These are phyloP conservation scores for Linnemannia elongata DNA, from an alignment of 192 early-diverging fungal species.

Conservation along the genomic window DNA sequence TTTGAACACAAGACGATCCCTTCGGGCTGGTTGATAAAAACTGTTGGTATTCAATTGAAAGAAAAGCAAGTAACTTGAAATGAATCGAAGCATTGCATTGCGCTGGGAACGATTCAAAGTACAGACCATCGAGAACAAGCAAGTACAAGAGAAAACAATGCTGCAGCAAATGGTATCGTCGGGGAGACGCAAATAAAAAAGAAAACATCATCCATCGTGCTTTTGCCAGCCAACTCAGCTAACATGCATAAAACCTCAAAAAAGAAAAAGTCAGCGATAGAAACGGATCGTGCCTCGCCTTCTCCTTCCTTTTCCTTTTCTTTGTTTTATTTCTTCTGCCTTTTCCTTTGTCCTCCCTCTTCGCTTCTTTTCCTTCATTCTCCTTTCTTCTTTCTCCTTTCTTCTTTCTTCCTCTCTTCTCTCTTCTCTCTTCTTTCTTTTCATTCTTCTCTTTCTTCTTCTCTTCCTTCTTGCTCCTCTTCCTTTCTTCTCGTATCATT, in stretches of 20 bases:
- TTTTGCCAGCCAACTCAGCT: too few relatives aligned
- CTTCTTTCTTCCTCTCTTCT: not conserved
- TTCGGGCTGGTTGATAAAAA: not conserved
- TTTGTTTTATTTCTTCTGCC: not conserved
- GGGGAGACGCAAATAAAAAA: too few relatives aligned
- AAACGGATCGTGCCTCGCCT: conserved; percentile 1
- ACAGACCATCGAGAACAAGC: too few relatives aligned
- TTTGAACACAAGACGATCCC: conserved; percentile 6
- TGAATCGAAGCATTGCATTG: too few relatives aligned
- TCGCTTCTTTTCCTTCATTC: not conserved
- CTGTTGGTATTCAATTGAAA: too few relatives aligned
- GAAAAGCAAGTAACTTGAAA: too few relatives aligned
- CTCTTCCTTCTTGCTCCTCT: not conserved
- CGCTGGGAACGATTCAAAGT: too few relatives aligned
- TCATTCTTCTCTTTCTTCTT: not conserved
- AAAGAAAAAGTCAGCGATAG: not conserved
- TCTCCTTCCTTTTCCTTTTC: not conserved
- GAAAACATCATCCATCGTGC: too few relatives aligned
- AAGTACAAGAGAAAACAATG: too few relatives aligned
- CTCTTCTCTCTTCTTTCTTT: not conserved
- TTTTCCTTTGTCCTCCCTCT: not conserved
- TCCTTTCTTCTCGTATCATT: not conserved
- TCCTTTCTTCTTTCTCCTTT: not conserved
- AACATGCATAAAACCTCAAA: too few relatives aligned
- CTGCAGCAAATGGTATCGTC: too few relatives aligned